Base-by-base conservation (phyloP, 805 yeast genomes). In the Yarrowia hollandica region DNA sequence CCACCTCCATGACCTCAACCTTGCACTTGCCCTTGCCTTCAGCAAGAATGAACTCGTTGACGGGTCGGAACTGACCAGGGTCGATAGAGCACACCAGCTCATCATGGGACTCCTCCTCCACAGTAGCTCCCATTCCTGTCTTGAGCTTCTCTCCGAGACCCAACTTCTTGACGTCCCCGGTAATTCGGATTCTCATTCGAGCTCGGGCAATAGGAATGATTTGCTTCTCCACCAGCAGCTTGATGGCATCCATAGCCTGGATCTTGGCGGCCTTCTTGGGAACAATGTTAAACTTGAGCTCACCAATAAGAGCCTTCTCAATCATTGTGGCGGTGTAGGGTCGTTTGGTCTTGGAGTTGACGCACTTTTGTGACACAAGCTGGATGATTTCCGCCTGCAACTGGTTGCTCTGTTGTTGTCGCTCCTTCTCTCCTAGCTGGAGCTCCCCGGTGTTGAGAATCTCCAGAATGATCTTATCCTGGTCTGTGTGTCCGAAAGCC, bases 291-390 rank as follows among this genome's bases (percentile, higher is more conserved):
- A 87, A 89, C 64, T 90, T 91, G 56, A 90, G 71, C 60, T 68
- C 72, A 65, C 86, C 88, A 38, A 79, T 77, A 59, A 94, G 75
- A 0, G 91, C 88, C 73, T 94, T 94, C 63, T 88, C 94, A 61
- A 94, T 87, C 86, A 94, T 91, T 0, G 96, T 82, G 10, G 96
- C 94, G 0, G 99, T 96, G 67, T 94, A 94, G 67, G 97, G 84
- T 69, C 91, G 89, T 69, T 86, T 86, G 2, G 92, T 84, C 59
- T 79, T 82, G 4, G 99, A 98, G 65, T 94, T 94, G 48, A 94
- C 85, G 69, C 97, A 91, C 71, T 90, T 90, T 4, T 96, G 85
- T 15, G 95, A 86, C 26, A 94, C 84, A 41, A 90, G 83, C 52
- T 85, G 89, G 30, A 94, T 74, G 62, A 90, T 85, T 67, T 90